These are phyloP conservation scores for Penicillium paneum DNA, from an alignment of 2,329 filamentous ascomycete species.

Conservation along the genomic window DNA sequence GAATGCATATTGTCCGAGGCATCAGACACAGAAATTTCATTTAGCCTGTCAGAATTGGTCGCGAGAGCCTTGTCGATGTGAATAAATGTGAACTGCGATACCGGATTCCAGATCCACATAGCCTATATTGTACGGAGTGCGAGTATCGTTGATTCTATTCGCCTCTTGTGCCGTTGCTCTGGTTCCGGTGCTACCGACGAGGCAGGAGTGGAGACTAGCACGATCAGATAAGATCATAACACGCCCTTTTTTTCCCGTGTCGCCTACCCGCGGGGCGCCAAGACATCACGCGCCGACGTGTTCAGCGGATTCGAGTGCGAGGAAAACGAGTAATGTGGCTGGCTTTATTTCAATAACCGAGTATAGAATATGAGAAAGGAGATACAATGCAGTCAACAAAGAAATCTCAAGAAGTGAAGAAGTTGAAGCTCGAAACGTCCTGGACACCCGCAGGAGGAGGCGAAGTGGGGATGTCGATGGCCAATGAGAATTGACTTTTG, in stretches of 20 bases:
- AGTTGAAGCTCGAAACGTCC: neutral
- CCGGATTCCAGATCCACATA: slow-evolving; percentile 8
- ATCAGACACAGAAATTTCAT: neutral
- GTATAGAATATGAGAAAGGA: neutral
- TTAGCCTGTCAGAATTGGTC: neutral
- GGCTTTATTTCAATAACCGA: neutral
- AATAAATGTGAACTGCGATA: slow-evolving; percentile 6
- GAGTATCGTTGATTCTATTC: slow-evolving; percentile 8
- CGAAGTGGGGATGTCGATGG: neutral
- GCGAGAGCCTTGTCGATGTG: slow-evolving; percentile 1
- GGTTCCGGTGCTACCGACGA: slow-evolving; percentile 4
- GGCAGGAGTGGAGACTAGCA: slow-evolving; percentile 17
- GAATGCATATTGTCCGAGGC: neutral
- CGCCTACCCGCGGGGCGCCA: slow-evolving; percentile 5
- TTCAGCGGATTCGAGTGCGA: neutral
- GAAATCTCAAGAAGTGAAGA: neutral
- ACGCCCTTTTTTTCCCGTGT: slow-evolving; percentile 1
- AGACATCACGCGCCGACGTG: slow-evolving; percentile 3
- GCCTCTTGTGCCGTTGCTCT: slow-evolving; percentile 8
- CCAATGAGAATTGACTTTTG: neutral
- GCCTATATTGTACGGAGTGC: neutral
- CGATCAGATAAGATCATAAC: slow-evolving; percentile 27
- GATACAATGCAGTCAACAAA: neutral
- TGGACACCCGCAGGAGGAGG: too few species aligned
- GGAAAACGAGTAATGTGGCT: neutral